Percentiles rank a stretch among this genome's conserved stretches.
Conservation (phyloP, 352 stramenopile genomes). For the Pythium insidiosum region DNA sequence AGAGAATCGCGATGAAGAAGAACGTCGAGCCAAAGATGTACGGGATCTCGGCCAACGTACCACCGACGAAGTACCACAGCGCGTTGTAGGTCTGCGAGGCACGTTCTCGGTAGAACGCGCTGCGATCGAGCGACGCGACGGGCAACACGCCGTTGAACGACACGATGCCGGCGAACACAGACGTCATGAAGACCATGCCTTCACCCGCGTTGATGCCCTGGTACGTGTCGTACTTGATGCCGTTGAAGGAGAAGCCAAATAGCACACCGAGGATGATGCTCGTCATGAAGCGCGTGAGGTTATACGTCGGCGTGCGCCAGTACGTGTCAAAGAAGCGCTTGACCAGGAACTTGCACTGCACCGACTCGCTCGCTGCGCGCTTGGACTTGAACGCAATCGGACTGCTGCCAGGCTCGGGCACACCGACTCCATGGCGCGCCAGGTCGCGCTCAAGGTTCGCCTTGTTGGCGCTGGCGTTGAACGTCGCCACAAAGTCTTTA, state of each 20-base stretch:
- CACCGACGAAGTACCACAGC: slow-evolving; percentile 49
- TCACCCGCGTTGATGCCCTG: slow-evolving; percentile 44
- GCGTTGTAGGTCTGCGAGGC: too few species aligned
- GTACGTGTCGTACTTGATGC: slow-evolving; percentile 33
- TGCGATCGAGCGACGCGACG: slow-evolving; percentile 70
- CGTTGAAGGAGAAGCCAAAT: slow-evolving; percentile 43
- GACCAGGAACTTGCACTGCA: slow-evolving; percentile 26
- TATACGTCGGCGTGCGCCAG: slow-evolving; percentile 70
- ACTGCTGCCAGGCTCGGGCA: slow-evolving; percentile 5
- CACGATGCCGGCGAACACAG: slow-evolving; percentile 76
- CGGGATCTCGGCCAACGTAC: slow-evolving; percentile 66
- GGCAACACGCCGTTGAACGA: slow-evolving; percentile 61
- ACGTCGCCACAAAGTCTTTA: too few species aligned
- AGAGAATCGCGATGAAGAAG: slow-evolving; percentile 60
- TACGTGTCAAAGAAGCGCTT: slow-evolving; percentile 32
- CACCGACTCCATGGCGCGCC: too few species aligned
- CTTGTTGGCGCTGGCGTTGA: slow-evolving; percentile 17
- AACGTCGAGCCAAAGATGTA: slow-evolving; percentile 28
- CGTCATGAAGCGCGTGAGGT: slow-evolving; percentile 56
- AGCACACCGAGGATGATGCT: slow-evolving; percentile 50
- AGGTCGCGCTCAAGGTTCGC: slow-evolving; percentile 21
- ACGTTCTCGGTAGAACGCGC: too few species aligned
- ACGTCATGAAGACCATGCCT: slow-evolving; percentile 80
- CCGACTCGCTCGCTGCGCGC: slow-evolving; percentile 17
- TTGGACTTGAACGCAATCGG: slow-evolving; percentile 26